Conservation (phyloP, 2,329 filamentous ascomycete species). For the Tolypocladium endophyticum region DNA sequence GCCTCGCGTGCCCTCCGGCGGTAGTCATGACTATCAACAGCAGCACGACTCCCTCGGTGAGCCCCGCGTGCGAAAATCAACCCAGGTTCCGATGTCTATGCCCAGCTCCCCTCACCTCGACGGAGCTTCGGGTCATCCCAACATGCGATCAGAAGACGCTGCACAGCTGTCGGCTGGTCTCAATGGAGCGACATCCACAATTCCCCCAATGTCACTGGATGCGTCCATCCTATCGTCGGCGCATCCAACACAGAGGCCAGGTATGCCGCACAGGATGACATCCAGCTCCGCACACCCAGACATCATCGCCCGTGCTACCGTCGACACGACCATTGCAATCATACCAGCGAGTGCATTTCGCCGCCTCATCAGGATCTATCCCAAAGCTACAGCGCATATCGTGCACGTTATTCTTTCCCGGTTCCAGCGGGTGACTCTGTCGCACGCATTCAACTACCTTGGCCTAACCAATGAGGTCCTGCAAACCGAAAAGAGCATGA, state of each 20-base stretch:
- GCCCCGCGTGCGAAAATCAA: slow-evolving; percentile 1
- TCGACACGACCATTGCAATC: slow-evolving; percentile 96
- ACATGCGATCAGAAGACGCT: slow-evolving; percentile 8
- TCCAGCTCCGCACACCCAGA: slow-evolving; percentile 86
- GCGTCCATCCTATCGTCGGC: slow-evolving; percentile 16
- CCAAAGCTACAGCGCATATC: slow-evolving; percentile 92
- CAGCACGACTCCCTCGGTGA: slow-evolving; percentile 17
- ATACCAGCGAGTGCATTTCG: slow-evolving; percentile 95
- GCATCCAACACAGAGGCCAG: slow-evolving; percentile 23
- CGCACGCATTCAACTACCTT: slow-evolving; percentile 89
- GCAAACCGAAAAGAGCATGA: slow-evolving; percentile 87
- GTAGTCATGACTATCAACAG: slow-evolving; percentile 15
- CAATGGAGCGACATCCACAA: slow-evolving; percentile 28
- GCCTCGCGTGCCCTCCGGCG: slow-evolving; percentile 8
- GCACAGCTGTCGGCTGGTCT: slow-evolving; percentile 4
- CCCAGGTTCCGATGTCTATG: slow-evolving; percentile 15
- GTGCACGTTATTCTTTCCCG: slow-evolving; percentile 94
- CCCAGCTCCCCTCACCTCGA: slow-evolving; percentile 29
- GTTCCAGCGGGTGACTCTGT: slow-evolving; percentile 86
- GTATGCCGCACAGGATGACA: slow-evolving; percentile 29
- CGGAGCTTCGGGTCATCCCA: slow-evolving; percentile 8
- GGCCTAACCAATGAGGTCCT: slow-evolving; percentile 86
- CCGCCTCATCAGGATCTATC: slow-evolving; percentile 84
- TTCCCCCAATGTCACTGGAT: slow-evolving; percentile 70
- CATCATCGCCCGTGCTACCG: slow-evolving; percentile 89